phyloP scores from a whole-genome alignment of 2,329 filamentous ascomycete genomes.

The Diaporthe velutina region DNA sequence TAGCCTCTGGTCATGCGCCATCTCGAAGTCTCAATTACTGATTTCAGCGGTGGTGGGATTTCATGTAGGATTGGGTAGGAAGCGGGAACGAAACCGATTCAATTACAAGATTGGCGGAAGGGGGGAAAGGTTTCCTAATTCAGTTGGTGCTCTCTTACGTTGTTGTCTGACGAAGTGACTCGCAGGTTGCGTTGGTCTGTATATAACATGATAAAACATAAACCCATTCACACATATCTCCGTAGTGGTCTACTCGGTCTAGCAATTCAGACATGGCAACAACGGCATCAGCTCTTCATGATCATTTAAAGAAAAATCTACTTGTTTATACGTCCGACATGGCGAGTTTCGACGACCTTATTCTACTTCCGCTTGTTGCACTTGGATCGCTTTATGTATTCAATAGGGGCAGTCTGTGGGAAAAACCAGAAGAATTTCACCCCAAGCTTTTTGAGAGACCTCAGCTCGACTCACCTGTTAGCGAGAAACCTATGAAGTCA shows the following conservation, averaged over 20 bases:
- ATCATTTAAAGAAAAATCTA: background rate
- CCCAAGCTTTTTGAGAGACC: background rate
- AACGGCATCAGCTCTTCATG: background rate
- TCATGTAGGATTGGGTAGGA: background rate
- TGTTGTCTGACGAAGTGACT: background rate
- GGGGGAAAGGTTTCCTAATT: background rate
- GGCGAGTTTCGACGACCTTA: background rate
- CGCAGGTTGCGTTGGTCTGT: background rate
- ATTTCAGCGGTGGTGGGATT: too few relatives aligned
- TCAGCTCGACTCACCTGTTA: background rate
- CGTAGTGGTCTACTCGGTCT: background rate
- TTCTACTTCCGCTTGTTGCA: background rate
- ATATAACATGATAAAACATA: background rate
- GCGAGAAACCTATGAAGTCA: background rate
- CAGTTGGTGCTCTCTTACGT: background rate
- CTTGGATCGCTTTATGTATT: background rate
- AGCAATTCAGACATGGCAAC: background rate
- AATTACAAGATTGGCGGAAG: background rate
- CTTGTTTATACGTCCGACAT: background rate
- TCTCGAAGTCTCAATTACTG: background rate
- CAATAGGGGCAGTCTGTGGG: background rate
- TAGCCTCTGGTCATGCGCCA: background rate
- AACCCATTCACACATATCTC: background rate
- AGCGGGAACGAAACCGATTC: too few relatives aligned
- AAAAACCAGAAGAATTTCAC: background rate